These are phyloP conservation scores for Mycena floridula DNA, from an alignment of 768 basidiomycete species.

Conservation along the genomic window DNA sequence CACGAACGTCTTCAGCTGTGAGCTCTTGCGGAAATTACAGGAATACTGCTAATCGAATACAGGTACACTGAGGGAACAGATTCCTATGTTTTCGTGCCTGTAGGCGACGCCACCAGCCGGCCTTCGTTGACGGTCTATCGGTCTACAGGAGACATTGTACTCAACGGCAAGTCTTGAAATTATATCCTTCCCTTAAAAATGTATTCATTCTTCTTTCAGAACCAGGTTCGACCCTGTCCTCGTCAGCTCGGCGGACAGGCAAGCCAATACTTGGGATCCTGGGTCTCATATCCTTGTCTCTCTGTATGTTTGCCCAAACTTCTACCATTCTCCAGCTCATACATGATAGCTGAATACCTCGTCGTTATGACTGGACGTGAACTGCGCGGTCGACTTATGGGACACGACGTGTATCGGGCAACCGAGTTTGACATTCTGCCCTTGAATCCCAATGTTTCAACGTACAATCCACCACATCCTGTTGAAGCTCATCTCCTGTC, in stretches of 20 bases:
- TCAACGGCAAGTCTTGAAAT: constrained; percentile 47
- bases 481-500: constrained; percentile 85
- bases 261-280: constrained; percentile 71
- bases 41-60: constrained; percentile 12
- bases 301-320: constrained; percentile 47
- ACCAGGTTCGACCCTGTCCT: constrained; percentile 46
- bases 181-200: constrained; percentile 1
- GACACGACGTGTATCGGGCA: constrained; percentile 83
- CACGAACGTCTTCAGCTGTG: constrained; percentile 74
- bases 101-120: constrained; percentile 46
- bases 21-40: no score
- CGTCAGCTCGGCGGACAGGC: constrained; percentile 50
- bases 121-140: constrained; percentile 69
- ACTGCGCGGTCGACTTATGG: constrained; percentile 71
- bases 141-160: constrained; percentile 66
- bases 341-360: constrained; percentile 78
- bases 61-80: constrained; percentile 70
- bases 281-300: constrained; percentile 68
- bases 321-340: neutral
- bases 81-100: constrained; percentile 75
- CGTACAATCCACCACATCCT: constrained; percentile 67
- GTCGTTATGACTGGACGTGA: constrained; percentile 83
- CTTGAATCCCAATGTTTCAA: constrained; percentile 63
- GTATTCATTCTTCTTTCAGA: constrained; percentile 27
- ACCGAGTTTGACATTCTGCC: constrained; percentile 91